These are phyloP conservation scores for Coriaria nepalensis DNA, from an alignment of 306 rosid genomes.

Conservation along the genomic window DNA sequence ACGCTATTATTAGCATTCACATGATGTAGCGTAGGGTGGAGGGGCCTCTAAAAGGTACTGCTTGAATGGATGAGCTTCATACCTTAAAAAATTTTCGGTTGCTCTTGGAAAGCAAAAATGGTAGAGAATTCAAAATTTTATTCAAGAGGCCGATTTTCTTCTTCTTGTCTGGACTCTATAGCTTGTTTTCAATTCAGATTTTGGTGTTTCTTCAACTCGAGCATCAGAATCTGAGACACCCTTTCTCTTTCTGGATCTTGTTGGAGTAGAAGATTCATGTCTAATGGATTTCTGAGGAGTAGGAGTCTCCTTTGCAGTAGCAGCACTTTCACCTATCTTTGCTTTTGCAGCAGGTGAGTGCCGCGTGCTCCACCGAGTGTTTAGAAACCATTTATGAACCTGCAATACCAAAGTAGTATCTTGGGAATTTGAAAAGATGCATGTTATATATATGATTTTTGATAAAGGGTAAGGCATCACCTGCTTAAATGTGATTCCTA, in stretches of 20 bases:
- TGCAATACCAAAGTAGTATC: constrained; percentile 13
- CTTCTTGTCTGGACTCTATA: constrained; percentile 32
- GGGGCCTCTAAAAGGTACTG: too few species aligned
- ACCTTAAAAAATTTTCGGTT: background rate
- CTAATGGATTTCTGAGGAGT: constrained; percentile 19
- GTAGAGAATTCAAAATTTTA: constrained; percentile 10
- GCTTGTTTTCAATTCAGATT: constrained; percentile 19
- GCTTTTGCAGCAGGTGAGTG: constrained; percentile 26
- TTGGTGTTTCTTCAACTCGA: constrained; percentile 9
- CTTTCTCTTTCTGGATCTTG: constrained; percentile 45
- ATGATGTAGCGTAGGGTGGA: too few species aligned
- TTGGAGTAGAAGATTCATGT: constrained; percentile 19
- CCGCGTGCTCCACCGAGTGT: constrained; percentile 59
- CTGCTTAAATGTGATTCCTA: constrained; percentile 57
- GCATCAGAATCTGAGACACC: constrained; percentile 30
- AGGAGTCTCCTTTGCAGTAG: constrained; percentile 7
- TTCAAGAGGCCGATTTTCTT: constrained; percentile 27
- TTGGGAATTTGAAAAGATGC: background rate
- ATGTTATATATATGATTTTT: background rate
- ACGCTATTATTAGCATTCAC: too few species aligned
- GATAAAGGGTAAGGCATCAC: constrained; percentile 20
- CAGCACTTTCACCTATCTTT: constrained; percentile 23
- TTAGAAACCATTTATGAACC: constrained; percentile 95
- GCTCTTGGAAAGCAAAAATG: background rate
- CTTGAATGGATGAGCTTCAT: too few species aligned